Percentiles rank a stretch among this genome's conserved stretches.
These are phyloP conservation scores for Verticillium nonalfalfae DNA, from an alignment of 2,329 filamentous ascomycete species.

Conservation along the genomic window DNA sequence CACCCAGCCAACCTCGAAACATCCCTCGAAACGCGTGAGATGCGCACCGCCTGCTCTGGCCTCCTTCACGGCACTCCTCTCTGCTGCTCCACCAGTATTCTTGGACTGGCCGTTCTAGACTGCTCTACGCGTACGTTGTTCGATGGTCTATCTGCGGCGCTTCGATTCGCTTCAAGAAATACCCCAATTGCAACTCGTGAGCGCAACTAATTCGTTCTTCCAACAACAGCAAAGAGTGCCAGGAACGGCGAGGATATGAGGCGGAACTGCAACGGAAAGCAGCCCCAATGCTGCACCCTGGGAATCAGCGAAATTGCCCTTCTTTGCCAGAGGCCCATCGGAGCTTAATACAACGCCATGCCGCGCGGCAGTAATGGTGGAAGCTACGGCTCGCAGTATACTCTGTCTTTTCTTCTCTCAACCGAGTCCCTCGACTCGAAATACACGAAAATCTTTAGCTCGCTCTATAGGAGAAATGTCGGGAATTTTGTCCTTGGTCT, in stretches of 20 bases:
- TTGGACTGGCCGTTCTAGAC: slow-evolving; percentile 50
- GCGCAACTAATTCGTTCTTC: neutral
- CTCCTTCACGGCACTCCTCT: slow-evolving; percentile 36
- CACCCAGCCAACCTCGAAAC: slow-evolving; percentile 24
- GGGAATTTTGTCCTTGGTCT: too few species aligned
- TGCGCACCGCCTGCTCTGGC: slow-evolving; percentile 33
- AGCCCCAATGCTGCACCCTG: neutral
- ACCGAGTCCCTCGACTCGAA: too few species aligned
- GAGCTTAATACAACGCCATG: neutral
- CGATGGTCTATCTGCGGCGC: neutral
- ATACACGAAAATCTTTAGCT: too few species aligned
- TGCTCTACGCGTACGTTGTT: slow-evolving; percentile 25
- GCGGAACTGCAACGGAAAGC: neutral
- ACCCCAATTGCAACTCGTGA: neutral
- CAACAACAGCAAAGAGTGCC: neutral
- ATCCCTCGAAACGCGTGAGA: slow-evolving; percentile 23
- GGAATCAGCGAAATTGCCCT: neutral
- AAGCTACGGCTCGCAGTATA: too few species aligned
- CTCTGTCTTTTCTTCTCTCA: too few species aligned
- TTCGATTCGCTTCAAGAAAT: neutral
- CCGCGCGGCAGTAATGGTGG: too few species aligned
- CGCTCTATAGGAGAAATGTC: too few species aligned
- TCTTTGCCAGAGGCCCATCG: neutral
- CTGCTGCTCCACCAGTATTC: slow-evolving; percentile 58
- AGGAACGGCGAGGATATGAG: neutral